phyloP scores from a whole-genome alignment of 2,329 filamentous ascomycete species.

The Colletotrichum godetiae region DNA sequence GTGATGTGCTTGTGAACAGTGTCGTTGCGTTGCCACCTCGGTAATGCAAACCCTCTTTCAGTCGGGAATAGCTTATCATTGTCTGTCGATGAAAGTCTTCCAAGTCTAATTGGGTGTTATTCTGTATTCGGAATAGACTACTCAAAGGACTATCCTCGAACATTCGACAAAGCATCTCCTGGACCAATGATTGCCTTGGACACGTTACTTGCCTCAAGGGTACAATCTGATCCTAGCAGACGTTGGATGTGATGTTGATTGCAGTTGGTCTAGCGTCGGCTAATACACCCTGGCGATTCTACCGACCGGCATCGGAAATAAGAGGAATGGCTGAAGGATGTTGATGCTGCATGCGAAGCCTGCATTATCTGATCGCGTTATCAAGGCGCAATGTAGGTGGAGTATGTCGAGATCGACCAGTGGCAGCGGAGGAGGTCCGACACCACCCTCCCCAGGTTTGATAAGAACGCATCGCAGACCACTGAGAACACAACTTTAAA shows the following conservation, averaged over 20 bases:
- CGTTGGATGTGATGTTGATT: neutral
- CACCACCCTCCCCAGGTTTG: too few relatives aligned
- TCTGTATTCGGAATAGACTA: neutral
- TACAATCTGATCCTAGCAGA: neutral
- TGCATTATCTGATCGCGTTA: constrained; percentile 28
- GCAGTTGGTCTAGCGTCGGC: constrained; percentile 1
- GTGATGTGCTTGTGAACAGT: constrained; percentile 19
- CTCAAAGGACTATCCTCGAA: neutral
- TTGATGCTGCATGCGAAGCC: neutral
- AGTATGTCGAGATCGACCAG: constrained; percentile 17
- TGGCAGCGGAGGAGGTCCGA: constrained; percentile 3
- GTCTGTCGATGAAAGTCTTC: neutral
- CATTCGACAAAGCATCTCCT: neutral
- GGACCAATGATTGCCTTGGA: neutral
- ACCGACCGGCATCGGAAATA: neutral
- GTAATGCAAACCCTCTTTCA: constrained; percentile 6
- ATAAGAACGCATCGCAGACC: neutral
- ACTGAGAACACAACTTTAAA: neutral
- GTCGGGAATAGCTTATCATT: constrained; percentile 8
- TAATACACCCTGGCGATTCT: neutral
- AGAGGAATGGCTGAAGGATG: neutral
- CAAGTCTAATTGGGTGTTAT: neutral
- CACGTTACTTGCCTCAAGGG: neutral
- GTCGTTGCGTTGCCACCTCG: neutral
- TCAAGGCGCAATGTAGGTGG: constrained; percentile 27